Percentiles rank a stretch among this genome's conserved stretches.
Evolutionary conservation across 768 basidiomycete species (phyloP).

Genomic region (Lentinula raphanica): DNA sequence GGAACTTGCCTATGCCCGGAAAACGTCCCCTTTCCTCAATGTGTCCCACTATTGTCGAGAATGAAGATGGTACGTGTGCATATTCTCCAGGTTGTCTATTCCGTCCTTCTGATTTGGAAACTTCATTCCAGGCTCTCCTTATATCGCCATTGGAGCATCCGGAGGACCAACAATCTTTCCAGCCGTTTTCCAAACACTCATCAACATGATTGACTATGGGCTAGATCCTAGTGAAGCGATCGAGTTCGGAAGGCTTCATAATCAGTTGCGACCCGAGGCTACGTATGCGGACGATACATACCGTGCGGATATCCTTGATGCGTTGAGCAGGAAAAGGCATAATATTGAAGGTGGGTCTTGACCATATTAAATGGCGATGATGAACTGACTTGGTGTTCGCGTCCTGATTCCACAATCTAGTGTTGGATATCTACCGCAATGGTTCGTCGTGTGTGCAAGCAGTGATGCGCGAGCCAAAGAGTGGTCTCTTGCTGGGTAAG

Average conservation of each 20-base stretch:
- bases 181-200: slow-evolving; percentile 51
- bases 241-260: slow-evolving; percentile 78
- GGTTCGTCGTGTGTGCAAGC: slow-evolving; percentile 46
- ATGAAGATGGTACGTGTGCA: slow-evolving; percentile 32
- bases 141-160: slow-evolving; percentile 56
- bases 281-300: slow-evolving; percentile 60
- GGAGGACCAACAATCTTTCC: slow-evolving; percentile 64
- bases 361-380: background rate
- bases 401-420: no score
- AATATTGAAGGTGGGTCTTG: slow-evolving; percentile 51
- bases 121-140: slow-evolving; percentile 33
- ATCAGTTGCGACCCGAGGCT: slow-evolving; percentile 70
- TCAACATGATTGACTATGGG: slow-evolving; percentile 54
- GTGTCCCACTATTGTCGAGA: slow-evolving; percentile 53
- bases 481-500: slow-evolving; percentile 44
- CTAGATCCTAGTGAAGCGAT: slow-evolving; percentile 69
- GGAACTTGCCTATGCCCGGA: slow-evolving; percentile 61
- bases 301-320: slow-evolving; percentile 50
- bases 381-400: background rate
- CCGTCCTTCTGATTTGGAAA: no score
- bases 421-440: slow-evolving; percentile 44
- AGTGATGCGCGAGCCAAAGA: slow-evolving; percentile 25
- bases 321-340: slow-evolving; percentile 61
- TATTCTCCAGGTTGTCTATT: no score
- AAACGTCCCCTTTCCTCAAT: slow-evolving; percentile 73